A percentile compares a stretch with the other conserved stretches of the same genome.
phyloP scores from a whole-genome alignment of 345 rosid species.

The Angophora floribunda region DNA sequence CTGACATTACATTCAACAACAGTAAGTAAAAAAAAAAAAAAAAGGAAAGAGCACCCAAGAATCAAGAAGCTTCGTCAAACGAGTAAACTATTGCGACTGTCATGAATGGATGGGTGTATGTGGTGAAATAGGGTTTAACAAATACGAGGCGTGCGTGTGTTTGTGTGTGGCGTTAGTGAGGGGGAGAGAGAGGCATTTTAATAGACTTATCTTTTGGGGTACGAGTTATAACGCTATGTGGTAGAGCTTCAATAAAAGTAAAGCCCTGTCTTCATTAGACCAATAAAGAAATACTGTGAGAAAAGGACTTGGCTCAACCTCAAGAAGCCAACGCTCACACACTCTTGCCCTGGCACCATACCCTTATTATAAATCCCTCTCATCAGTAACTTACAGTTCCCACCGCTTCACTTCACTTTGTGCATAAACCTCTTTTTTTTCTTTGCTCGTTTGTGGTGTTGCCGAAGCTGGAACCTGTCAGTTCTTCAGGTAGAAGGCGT shows the following conservation, averaged over 20 bases:
- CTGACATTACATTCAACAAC: not conserved
- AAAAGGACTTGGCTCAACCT: not conserved
- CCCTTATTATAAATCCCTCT: constrained; percentile 24
- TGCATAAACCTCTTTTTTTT: not conserved
- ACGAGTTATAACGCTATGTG: not conserved
- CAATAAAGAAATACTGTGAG: not conserved
- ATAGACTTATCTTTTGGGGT: not conserved
- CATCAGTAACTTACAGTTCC: not conserved
- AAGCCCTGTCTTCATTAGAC: constrained; percentile 42
- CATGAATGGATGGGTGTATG: not conserved
- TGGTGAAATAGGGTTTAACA: not conserved
- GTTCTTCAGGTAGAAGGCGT: not conserved
- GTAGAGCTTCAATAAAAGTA: constrained; percentile 31
- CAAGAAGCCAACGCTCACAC: not conserved
- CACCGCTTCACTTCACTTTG: not conserved
- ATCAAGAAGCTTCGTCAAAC: not conserved
- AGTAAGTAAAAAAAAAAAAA: not conserved
- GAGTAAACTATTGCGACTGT: not conserved
- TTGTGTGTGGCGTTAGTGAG: not conserved
- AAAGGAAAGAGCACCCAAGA: not conserved
- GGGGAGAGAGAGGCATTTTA: not conserved
- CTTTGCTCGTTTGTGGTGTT: not conserved
- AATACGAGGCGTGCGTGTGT: not conserved
- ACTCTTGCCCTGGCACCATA: not conserved
- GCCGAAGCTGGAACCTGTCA: not conserved